These are phyloP conservation scores for Didymella sp. DNA, from an alignment of 2,329 filamentous ascomycete species.

Conservation along the genomic window DNA sequence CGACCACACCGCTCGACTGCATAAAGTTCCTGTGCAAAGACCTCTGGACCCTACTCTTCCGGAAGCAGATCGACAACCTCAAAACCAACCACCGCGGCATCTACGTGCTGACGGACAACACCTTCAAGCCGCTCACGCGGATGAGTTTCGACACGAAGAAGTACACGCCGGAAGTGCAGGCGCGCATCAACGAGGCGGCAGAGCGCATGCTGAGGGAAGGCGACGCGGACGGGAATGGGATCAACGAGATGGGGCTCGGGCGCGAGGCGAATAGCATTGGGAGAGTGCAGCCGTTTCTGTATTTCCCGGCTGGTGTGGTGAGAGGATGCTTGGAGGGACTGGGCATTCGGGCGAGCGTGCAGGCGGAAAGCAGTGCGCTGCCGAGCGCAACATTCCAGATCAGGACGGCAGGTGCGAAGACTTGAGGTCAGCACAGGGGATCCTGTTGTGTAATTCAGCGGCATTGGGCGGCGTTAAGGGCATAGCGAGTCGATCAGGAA, in stretches of 20 bases:
- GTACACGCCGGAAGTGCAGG: slow-evolving; percentile 36
- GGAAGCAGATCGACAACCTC: slow-evolving; percentile 97
- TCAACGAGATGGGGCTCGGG: slow-evolving; percentile 25
- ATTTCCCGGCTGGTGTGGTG: slow-evolving; percentile 93
- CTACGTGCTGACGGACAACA: slow-evolving; percentile 92
- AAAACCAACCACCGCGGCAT: slow-evolving; percentile 98
- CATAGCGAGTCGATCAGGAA: background rate
- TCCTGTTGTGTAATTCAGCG: slow-evolving; percentile 26
- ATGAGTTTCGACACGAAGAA: slow-evolving; percentile 77
- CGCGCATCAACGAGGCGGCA: slow-evolving; percentile 20
- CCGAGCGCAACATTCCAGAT: slow-evolving; percentile 95
- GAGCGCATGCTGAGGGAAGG: slow-evolving; percentile 39
- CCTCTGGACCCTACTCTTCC: slow-evolving; percentile 90
- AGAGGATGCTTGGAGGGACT: slow-evolving; percentile 90
- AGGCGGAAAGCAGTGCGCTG: slow-evolving; percentile 86
- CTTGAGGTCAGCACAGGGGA: slow-evolving; percentile 52
- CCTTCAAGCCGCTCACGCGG: slow-evolving; percentile 84
- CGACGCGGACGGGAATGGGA: slow-evolving; percentile 25
- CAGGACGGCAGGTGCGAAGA: slow-evolving; percentile 76
- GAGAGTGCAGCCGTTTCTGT: slow-evolving; percentile 70
- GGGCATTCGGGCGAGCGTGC: slow-evolving; percentile 88
- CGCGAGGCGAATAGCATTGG: slow-evolving; percentile 60
- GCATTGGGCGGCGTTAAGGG: slow-evolving; percentile 43
- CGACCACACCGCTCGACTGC: slow-evolving; percentile 89
- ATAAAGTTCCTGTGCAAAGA: slow-evolving; percentile 99